Percentiles rank a stretch among this genome's conserved stretches.
Evolutionary conservation across 2,329 filamentous ascomycete genomes (phyloP).

Genomic region (Aspergillus japonicus): DNA sequence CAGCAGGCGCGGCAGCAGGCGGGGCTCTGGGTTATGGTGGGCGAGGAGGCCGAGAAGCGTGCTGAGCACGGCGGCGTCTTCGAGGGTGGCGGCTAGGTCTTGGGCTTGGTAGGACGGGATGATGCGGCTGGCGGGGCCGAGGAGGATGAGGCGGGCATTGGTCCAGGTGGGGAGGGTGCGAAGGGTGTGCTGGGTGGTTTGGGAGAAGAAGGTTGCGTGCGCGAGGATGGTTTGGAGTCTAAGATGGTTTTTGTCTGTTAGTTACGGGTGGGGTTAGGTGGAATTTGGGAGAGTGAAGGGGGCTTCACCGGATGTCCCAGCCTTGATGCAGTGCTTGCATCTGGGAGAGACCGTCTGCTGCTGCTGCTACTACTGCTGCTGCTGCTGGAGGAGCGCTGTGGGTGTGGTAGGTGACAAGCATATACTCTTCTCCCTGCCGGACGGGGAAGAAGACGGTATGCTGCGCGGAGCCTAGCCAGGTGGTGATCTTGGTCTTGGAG

Average conservation of each 20-base stretch:
- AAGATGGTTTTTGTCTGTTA: neutral
- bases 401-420: neutral
- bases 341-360: neutral
- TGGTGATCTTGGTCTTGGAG: neutral
- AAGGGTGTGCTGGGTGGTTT: neutral
- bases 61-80: neutral
- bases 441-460: conserved; percentile 3
- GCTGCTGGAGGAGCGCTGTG: neutral
- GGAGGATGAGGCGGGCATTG: neutral
- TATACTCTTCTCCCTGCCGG: neutral
- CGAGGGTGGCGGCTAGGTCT: neutral
- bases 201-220: neutral
- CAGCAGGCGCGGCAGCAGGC: neutral
- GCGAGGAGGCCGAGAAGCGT: conserved; percentile 3
- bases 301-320: neutral
- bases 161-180: neutral
- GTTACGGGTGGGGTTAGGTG: neutral
- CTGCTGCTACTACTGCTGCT: neutral
- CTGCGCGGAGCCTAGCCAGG: conserved; percentile 1
- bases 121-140: neutral
- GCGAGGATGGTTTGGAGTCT: conserved; percentile 3
- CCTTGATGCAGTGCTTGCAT: neutral
- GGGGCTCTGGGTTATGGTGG: neutral
- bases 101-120: conserved; percentile 2
- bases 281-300: neutral